Base-by-base conservation (phyloP, 257 asterid genomes). In the Cynanchum wilfordii region DNA sequence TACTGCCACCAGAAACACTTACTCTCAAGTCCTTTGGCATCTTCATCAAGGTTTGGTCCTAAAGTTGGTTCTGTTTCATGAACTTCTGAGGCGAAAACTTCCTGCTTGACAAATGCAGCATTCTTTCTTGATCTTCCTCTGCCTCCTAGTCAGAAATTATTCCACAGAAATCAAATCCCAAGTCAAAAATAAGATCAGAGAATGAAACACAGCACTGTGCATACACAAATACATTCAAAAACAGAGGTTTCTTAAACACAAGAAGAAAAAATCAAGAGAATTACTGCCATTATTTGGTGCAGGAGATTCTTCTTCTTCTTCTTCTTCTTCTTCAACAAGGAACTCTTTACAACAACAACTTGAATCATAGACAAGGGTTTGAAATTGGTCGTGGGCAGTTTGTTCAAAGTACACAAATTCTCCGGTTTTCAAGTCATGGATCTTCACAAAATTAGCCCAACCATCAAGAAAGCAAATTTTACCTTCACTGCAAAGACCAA, bases 321-420 rank as follows among this genome's bases (percentile, higher is more conserved):
- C 52, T 30, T 71, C 73, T 10, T 52, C 47, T 29, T 15, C 42
- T 22, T 17, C 56, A 40, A 20, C 10, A 30, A 63, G 50, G 45
- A 58, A 82, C n/a, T 57, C 44, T 60, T 79, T 79, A 42, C 59
- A 76, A 22, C 81, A 82, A 25, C 55, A 69, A 69, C 68, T 73
- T n/a, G 72, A 52, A 76, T 69, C 79, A 74, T 55, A 75, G 8
- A 76, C 17, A 6, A 15, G 10, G 51, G 47, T 77, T 7, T n/a
- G 12, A 57, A 82, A 82, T 22, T 70, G 67, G 79, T 79, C 57
- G 30, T 3, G 16, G 24, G 70, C 62, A 12, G 22, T 33, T 54
- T 82, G 79, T 22, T 79, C 72, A 59, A 82, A 82, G 3, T 76
- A 70, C 17, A 58, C 75, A 67, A 82, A 72, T 29, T 79, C 70